These are phyloP conservation scores for Xylaria sp. DNA, from an alignment of 2,329 filamentous ascomycete genomes.

Conservation along the genomic window DNA sequence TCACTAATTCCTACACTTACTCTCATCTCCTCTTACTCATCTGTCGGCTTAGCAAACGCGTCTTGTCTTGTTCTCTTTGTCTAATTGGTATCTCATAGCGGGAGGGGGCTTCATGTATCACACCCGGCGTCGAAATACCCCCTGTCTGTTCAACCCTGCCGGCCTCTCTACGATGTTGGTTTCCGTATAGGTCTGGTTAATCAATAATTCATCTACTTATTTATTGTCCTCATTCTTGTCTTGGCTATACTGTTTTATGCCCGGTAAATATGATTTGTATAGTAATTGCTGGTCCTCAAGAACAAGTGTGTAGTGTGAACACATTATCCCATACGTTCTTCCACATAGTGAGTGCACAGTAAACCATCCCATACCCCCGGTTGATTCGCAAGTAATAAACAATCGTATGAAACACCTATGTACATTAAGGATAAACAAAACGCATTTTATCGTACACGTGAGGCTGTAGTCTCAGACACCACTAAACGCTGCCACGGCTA, in stretches of 20 bases:
- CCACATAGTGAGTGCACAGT: too few relatives aligned
- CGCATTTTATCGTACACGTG: background rate
- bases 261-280: background rate
- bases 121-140: conserved; percentile 22
- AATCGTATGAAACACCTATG: background rate
- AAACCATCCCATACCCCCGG: too few relatives aligned
- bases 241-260: background rate
- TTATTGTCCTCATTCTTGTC: background rate
- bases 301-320: background rate
- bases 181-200: background rate
- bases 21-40: background rate
- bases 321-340: too few relatives aligned
- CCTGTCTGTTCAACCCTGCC: background rate
- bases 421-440: too few relatives aligned
- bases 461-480: background rate
- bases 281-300: conserved; percentile 1
- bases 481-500: background rate
- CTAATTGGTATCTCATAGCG: background rate
- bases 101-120: conserved; percentile 4
- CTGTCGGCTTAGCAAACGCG: background rate
- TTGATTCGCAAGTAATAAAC: background rate
- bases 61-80: background rate
- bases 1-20: background rate
- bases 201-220: background rate
- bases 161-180: background rate